Conservation (phyloP, 306 rosid species). For the Acacia crassicarpa region DNA sequence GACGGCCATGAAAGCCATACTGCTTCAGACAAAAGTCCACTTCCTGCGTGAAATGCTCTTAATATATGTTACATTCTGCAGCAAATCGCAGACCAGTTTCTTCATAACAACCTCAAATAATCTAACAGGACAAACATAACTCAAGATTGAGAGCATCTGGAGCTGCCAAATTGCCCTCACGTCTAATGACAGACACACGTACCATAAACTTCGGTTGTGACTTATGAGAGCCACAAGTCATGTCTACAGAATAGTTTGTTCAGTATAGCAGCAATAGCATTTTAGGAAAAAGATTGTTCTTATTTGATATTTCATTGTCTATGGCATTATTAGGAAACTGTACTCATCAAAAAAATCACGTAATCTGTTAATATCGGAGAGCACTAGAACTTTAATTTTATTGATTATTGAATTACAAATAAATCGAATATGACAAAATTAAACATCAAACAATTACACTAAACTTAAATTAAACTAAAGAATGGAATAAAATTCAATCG, state of each 20-base stretch:
- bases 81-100: background rate
- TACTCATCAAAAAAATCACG: background rate
- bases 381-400: background rate
- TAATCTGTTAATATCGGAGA: background rate
- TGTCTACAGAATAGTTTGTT: background rate
- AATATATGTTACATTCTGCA: background rate
- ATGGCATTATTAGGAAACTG: background rate
- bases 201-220: background rate
- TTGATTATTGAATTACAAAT: background rate
- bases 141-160: background rate
- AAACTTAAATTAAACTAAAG: background rate
- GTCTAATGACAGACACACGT: background rate
- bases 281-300: background rate
- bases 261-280: background rate
- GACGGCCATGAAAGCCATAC: constrained; percentile 25
- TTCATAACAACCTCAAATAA: background rate
- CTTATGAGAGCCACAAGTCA: background rate
- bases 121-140: background rate
- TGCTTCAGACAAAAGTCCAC: constrained; percentile 37
- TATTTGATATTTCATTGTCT: background rate
- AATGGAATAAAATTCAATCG: background rate
- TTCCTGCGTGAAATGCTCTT: constrained; percentile 29
- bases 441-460: background rate
- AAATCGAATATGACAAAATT: background rate
- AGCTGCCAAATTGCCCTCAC: background rate